A percentile compares a stretch with the other conserved stretches of the same genome.
Evolutionary conservation across 2,329 filamentous ascomycete genomes (phyloP).

Genomic region (Raffaelea albimanens): DNA sequence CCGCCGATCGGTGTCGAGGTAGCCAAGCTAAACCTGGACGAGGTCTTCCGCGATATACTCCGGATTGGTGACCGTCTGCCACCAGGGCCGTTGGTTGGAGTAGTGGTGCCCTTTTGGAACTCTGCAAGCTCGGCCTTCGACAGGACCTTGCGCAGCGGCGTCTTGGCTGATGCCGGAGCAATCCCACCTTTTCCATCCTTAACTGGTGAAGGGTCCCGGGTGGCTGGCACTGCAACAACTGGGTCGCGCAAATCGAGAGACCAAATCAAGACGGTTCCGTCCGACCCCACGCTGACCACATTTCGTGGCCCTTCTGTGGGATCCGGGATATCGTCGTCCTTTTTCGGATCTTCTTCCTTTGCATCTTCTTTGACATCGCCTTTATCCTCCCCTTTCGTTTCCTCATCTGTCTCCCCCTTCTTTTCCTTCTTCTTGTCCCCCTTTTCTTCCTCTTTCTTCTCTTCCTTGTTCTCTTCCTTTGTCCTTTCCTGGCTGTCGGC

Average conservation of each 20-base stretch:
- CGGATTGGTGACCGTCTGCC: slow-evolving; percentile 48
- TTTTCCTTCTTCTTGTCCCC: neutral
- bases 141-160: slow-evolving; percentile 74
- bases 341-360: neutral
- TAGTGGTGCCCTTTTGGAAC: slow-evolving; percentile 41
- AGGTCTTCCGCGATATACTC: slow-evolving; percentile 43
- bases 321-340: neutral
- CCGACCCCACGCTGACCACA: slow-evolving; percentile 66
- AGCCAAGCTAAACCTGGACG: slow-evolving; percentile 34
- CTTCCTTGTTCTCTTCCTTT: neutral
- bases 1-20: slow-evolving; percentile 10
- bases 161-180: slow-evolving; percentile 43
- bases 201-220: slow-evolving; percentile 33
- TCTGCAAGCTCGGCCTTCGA: slow-evolving; percentile 82
- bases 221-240: slow-evolving; percentile 18
- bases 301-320: slow-evolving; percentile 18
- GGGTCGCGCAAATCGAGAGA: slow-evolving; percentile 41
- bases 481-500: neutral
- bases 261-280: slow-evolving; percentile 81
- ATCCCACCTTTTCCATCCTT: slow-evolving; percentile 24
- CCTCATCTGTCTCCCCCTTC: neutral
- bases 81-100: neutral
- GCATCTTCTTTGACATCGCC: neutral
- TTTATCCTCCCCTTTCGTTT: too few species aligned
- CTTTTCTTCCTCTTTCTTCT: neutral